Conservation (phyloP, 23 red algal genomes). For the Chondrus crispus region DNA sequence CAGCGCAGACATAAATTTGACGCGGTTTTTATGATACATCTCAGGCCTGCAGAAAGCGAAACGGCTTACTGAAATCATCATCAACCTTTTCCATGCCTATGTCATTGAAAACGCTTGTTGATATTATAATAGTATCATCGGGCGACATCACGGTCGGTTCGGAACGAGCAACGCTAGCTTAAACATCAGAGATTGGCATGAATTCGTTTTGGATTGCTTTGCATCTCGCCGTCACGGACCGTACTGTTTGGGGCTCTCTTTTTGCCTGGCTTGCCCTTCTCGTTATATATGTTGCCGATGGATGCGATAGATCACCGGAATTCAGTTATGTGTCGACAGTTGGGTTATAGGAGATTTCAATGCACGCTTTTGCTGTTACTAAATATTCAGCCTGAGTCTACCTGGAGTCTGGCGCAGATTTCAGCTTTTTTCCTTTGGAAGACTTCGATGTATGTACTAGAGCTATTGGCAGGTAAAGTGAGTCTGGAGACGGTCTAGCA, state of each 20-base stretch:
- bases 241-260: neutral
- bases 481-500: no score
- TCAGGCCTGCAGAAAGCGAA: slow-evolving; percentile 2
- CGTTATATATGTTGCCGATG: no score
- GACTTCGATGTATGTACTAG: no score
- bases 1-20: no score
- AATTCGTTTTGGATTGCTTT: neutral
- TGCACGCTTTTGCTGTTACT: no score
- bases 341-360: no score
- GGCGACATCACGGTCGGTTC: slow-evolving; percentile 1
- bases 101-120: neutral
- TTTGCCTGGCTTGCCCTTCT: neutral
- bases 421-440: no score
- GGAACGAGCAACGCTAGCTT: neutral
- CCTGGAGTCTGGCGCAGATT: no score
- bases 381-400: no score
- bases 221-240: neutral
- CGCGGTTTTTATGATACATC: neutral
- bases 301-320: no score
- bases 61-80: slow-evolving; percentile 1
- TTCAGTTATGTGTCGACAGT: no score
- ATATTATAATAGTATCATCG: neutral
- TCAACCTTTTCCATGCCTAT: neutral
- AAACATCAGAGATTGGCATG: neutral
- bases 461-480: no score